A percentile compares a stretch with the other conserved stretches of the same genome.
Evolutionary conservation across 352 stramenopile genomes (phyloP).

Genomic region (Thraustotheca clavata): DNA sequence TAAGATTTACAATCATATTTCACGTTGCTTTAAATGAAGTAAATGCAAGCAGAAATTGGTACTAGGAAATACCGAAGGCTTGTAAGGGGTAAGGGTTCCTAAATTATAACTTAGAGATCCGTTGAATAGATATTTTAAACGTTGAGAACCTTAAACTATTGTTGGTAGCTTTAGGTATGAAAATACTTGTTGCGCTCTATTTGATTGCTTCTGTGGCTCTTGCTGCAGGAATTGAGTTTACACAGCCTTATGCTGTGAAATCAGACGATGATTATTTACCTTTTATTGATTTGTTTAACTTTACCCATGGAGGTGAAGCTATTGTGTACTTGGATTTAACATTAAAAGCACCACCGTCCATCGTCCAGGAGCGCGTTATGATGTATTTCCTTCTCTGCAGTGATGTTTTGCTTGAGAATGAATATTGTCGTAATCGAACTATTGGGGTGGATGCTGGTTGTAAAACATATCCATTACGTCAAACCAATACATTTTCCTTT

Average conservation of each 20-base stretch:
- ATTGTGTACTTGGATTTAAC: not conserved
- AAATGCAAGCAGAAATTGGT: too few species aligned
- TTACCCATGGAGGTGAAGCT: not conserved
- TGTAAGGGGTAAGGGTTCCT: too few species aligned
- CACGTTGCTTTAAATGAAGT: too few species aligned
- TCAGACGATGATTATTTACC: not conserved
- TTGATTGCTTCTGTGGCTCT: not conserved
- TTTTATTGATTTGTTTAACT: not conserved
- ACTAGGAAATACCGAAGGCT: too few species aligned
- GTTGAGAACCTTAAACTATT: too few species aligned
- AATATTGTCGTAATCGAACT: not conserved
- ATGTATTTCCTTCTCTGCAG: conserved; percentile 5
- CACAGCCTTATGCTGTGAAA: not conserved
- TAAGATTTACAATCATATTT: too few species aligned
- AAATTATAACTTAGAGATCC: too few species aligned
- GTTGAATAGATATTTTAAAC: too few species aligned
- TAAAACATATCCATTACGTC: not conserved
- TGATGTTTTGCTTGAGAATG: not conserved
- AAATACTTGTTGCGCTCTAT: not conserved
- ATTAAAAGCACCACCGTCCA: not conserved
- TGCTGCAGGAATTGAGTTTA: not conserved
- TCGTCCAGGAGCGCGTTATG: not conserved
- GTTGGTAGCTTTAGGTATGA: not conserved
- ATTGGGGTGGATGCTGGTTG: not conserved
- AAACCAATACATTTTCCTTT: not conserved